A percentile compares a stretch with the other conserved stretches of the same genome.
These are phyloP conservation scores for Globisporangium cederbergense DNA, from an alignment of 352 stramenopile species.

Conservation along the genomic window DNA sequence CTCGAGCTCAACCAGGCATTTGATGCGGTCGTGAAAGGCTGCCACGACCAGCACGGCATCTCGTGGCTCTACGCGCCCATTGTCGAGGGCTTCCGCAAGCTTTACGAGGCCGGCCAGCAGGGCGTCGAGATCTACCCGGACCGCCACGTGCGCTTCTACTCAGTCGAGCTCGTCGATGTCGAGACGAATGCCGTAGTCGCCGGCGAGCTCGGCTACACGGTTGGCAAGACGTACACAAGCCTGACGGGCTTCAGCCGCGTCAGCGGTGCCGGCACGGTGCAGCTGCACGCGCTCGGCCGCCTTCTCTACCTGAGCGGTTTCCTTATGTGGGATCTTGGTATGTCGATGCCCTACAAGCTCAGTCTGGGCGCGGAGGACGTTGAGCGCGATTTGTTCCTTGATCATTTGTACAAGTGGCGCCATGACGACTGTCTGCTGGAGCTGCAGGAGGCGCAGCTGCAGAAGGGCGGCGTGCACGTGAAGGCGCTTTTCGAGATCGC, in stretches of 20 bases:
- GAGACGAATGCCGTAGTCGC: constrained; percentile 74
- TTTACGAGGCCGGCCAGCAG: constrained; percentile 56
- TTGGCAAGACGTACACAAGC: constrained; percentile 91
- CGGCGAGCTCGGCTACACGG: constrained; percentile 92
- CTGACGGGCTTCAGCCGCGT: constrained; percentile 76
- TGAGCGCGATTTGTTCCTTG: constrained; percentile 68
- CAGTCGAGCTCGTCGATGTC: constrained; percentile 88
- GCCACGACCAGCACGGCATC: constrained; percentile 89
- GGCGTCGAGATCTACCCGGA: constrained; percentile 61
- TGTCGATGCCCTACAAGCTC: constrained; percentile 90
- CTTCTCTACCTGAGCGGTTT: constrained; percentile 74
- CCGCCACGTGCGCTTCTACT: constrained; percentile 81
- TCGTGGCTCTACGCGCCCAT: constrained; percentile 93
- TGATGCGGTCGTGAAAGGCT: constrained; percentile 85
- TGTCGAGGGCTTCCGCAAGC: constrained; percentile 71
- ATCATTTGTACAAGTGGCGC: constrained; percentile 63
- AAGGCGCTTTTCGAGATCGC: constrained; percentile 59
- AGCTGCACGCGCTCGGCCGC: constrained; percentile 75
- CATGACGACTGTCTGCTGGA: constrained; percentile 45
- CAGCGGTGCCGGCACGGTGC: constrained; percentile 79
- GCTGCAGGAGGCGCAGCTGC: constrained; percentile 29
- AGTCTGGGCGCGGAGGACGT: constrained; percentile 70
- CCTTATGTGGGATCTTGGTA: constrained; percentile 85
- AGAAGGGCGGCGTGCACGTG: constrained; percentile 42
- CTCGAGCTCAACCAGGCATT: constrained; percentile 90